Base-by-base conservation (phyloP, 2,329 filamentous ascomycete genomes). In the Cephalotrichum gorgonifer region DNA sequence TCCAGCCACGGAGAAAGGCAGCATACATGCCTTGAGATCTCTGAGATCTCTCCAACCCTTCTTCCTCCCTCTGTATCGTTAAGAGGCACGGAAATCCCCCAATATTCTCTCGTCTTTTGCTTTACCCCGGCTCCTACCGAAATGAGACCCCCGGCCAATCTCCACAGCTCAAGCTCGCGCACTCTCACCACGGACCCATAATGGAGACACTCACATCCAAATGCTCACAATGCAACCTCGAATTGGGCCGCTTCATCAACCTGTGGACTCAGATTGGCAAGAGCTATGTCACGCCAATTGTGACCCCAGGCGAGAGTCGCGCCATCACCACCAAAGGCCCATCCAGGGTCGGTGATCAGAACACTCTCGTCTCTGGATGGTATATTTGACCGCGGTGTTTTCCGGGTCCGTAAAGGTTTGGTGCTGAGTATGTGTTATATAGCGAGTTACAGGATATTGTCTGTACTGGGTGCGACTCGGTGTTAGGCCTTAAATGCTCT, bases 261-360 rank as follows among this genome's bases (percentile, higher is more conserved):
- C 39, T 63, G 6, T 72, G 68, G 68, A 63, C 55, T 2, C 61
- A 68, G 52, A 61, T 72, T 28, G 66, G 64, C 39, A 67, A 65
- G 43, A 62, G 59, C 22, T 68, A 69, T 50, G 61, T 67, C 47
- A 66, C 63, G n/a, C 67, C 67, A 4, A 55, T 64, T 11, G 50
- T 64, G 5, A 51, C 58, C 22, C 38, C 58, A 3, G 54, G 55
- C 3, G 49, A 56, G 38, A 51, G 52, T 11, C 52, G 61, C 3
- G 51, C 56, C 3, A 48, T 64, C 15, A 31, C 48, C 17, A 48
- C 51, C 26, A 54, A 58, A 1, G 64, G 64, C 14, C 35, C 52
- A 4, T 30, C 60, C 6, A 52, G 63, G 6, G 22, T 54, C 0
- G 68, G 66, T 28, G 61, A 66, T 35, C 54, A 52, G 31, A 55